A percentile compares a stretch with the other conserved stretches of the same genome.
Conservation (phyloP, 2,329 filamentous ascomycete genomes). For the Talaromyces sp. region DNA sequence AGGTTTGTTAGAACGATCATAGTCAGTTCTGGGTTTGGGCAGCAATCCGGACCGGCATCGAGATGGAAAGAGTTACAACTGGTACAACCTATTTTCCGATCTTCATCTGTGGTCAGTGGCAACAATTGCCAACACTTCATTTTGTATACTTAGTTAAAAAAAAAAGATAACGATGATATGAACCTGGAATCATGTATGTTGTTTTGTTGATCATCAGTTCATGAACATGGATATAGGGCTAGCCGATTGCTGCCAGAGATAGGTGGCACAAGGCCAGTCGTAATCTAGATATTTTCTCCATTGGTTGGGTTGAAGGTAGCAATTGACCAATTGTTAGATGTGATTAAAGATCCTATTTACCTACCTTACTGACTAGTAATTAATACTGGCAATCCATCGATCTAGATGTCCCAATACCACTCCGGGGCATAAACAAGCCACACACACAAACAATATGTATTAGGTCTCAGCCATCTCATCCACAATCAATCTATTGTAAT, state of each 20-base stretch:
- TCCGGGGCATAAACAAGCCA: not conserved
- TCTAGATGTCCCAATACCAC: not conserved
- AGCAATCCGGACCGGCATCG: conserved; percentile 16
- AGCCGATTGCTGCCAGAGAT: not conserved
- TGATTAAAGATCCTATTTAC: not conserved
- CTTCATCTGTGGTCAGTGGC: not conserved
- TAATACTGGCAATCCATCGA: not conserved
- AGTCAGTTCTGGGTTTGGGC: conserved; percentile 13
- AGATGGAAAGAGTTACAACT: not conserved
- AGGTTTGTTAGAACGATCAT: conserved; percentile 8
- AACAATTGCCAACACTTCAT: not conserved
- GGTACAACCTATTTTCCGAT: not conserved
- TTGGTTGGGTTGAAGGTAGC: not conserved
- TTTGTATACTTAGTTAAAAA: not conserved
- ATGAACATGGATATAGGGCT: conserved; percentile 1
- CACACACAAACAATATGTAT: not conserved
- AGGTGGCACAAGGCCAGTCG: not conserved
- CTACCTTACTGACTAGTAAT: not conserved
- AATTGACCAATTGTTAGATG: conserved; percentile 6
- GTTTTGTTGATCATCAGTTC: not conserved
- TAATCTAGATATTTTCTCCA: not conserved
- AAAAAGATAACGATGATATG: not conserved
- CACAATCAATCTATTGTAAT: not conserved
- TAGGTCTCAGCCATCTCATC: not conserved
- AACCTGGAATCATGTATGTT: not conserved